Conservation (phyloP, 345 rosid genomes). For the Arabidopsis suecica region DNA sequence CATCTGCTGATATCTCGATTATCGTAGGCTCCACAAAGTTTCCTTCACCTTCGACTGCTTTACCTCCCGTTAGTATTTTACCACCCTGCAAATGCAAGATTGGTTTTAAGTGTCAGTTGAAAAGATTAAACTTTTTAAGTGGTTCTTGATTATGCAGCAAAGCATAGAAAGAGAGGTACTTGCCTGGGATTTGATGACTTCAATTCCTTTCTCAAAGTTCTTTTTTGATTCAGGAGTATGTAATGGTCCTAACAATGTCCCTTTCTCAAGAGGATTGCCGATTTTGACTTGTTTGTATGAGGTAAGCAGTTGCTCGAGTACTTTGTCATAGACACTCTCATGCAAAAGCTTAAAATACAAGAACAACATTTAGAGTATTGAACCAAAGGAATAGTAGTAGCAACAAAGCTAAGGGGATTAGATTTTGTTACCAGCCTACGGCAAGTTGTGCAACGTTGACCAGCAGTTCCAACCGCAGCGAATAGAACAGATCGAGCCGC, state of each 20-base stretch:
- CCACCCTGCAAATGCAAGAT: conserved; percentile 68
- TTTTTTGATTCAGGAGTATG: conserved; percentile 79
- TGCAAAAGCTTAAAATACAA: conserved; percentile 72
- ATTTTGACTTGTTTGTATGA: conserved; percentile 90
- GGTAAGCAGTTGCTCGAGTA: conserved; percentile 72
- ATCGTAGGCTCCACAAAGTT: conserved; percentile 97
- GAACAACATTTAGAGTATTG: conserved; percentile 18
- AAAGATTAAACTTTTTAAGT: neutral
- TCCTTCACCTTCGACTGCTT: conserved; percentile 68
- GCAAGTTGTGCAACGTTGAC: conserved; percentile 98
- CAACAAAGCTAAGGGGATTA: conserved; percentile 19
- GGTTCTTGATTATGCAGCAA: conserved; percentile 6
- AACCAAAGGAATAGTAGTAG: conserved; percentile 11
- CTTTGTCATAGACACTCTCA: conserved; percentile 72
- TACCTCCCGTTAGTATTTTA: conserved; percentile 82
- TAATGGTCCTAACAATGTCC: conserved; percentile 84
- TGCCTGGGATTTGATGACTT: conserved; percentile 86
- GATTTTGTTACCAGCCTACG: conserved; percentile 87
- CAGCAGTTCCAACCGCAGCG: conserved; percentile 99
- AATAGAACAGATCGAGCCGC: conserved; percentile 89
- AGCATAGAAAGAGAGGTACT: conserved; percentile 31
- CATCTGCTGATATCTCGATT: conserved; percentile 75
- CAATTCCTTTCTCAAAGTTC: conserved; percentile 81
- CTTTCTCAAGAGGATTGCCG: conserved; percentile 88
- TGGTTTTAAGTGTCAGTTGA: neutral